Conservation (phyloP, 2,329 filamentous ascomycete species). For the Fusarium hostae region DNA sequence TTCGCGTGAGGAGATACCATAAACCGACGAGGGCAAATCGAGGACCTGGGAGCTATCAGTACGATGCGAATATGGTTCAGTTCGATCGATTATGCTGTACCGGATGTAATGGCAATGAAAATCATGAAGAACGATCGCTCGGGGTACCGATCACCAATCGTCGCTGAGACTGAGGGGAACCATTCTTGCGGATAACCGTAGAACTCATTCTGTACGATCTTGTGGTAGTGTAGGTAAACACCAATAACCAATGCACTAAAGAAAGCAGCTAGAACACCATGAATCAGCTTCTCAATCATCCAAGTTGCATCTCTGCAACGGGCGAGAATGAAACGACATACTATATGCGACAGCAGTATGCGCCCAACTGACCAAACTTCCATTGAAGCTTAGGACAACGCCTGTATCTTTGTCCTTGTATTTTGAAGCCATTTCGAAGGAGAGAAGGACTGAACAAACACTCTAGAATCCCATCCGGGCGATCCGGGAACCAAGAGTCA, state of each 20-base stretch:
- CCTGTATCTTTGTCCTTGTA: constrained; percentile 75
- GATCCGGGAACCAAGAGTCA: constrained; percentile 44
- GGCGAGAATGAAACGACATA: constrained; percentile 54
- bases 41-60: constrained; percentile 69
- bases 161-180: constrained; percentile 96
- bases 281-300: constrained; percentile 35
- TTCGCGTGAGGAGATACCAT: constrained; percentile 89
- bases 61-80: neutral
- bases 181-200: constrained; percentile 95
- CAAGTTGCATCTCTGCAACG: neutral
- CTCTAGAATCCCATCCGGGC: constrained; percentile 47
- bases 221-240: constrained; percentile 85
- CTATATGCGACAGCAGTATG: constrained; percentile 88
- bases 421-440: constrained; percentile 52
- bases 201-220: constrained; percentile 98
- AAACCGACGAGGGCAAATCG: constrained; percentile 90
- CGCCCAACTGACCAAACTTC: constrained; percentile 88
- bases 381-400: constrained; percentile 75
- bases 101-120: constrained; percentile 96
- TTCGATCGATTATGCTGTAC: constrained; percentile 55
- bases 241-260: constrained; percentile 86
- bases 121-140: constrained; percentile 97
- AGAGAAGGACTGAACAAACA: constrained; percentile 34
- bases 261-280: constrained; percentile 74
- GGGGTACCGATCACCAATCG: constrained; percentile 96